Percentiles rank a stretch among this genome's conserved stretches.
phyloP scores from a whole-genome alignment of 345 rosid genomes.

The Turritis glabra region DNA sequence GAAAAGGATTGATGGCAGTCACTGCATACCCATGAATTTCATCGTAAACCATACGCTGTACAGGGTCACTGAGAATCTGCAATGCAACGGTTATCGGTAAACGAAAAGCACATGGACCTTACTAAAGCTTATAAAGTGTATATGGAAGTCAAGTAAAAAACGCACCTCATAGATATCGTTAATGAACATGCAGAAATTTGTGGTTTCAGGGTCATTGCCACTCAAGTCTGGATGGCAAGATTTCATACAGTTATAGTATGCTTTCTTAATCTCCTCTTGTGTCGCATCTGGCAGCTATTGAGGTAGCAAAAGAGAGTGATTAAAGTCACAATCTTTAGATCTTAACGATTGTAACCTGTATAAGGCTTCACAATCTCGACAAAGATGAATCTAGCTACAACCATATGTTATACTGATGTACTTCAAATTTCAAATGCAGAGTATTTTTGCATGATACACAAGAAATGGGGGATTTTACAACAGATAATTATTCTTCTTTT shows the following conservation, averaged over 20 bases:
- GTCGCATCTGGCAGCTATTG: slow-evolving; percentile 83
- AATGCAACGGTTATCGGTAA: slow-evolving; percentile 22
- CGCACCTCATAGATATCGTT: slow-evolving; percentile 81
- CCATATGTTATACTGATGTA: neutral
- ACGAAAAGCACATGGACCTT: neutral
- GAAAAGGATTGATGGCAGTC: slow-evolving; percentile 83
- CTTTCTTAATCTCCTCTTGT: slow-evolving; percentile 83
- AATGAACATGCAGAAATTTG: slow-evolving; percentile 93
- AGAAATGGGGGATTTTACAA: neutral
- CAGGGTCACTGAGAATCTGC: slow-evolving; percentile 95
- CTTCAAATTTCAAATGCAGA: neutral
- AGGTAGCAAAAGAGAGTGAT: neutral
- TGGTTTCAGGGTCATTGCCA: slow-evolving; percentile 75
- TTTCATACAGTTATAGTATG: slow-evolving; percentile 96
- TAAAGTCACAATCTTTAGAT: neutral
- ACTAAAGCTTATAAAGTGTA: neutral
- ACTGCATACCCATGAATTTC: slow-evolving; percentile 92
- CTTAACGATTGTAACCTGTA: neutral
- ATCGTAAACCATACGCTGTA: slow-evolving; percentile 94
- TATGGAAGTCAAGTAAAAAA: slow-evolving; percentile 5
- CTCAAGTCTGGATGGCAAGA: slow-evolving; percentile 96
- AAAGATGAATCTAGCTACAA: neutral
- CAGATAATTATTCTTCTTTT: neutral
- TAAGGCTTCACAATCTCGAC: neutral
- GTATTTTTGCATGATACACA: neutral